These are phyloP conservation scores for Sequoia sempervirens DNA, from an alignment of 75 land plant species.

Conservation along the genomic window DNA sequence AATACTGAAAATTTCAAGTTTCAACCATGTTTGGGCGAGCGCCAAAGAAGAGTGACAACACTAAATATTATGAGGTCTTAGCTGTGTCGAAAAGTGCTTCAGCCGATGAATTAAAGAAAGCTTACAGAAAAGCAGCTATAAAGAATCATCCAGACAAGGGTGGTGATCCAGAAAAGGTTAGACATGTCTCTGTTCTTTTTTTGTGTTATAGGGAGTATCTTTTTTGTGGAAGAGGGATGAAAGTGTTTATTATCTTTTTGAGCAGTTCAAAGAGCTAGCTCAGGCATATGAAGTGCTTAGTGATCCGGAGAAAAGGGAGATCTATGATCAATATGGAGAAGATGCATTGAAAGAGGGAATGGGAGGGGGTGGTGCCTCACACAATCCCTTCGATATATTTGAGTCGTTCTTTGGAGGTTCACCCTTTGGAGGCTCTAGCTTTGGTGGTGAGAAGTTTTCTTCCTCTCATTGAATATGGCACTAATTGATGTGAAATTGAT, in stretches of 20 bases:
- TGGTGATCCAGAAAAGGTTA: constrained; percentile 90
- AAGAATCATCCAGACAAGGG: constrained; percentile 95
- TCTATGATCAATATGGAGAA: constrained; percentile 78
- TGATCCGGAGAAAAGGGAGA: constrained; percentile 65
- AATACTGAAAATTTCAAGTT: neutral
- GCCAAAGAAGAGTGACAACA: constrained; percentile 69
- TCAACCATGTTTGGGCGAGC: constrained; percentile 73
- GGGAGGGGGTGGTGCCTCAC: constrained; percentile 56
- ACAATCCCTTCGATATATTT: constrained; percentile 72
- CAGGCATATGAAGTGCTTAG: constrained; percentile 77
- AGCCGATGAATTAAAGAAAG: constrained; percentile 79
- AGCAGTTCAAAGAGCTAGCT: constrained; percentile 66
- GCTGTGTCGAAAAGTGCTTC: constrained; percentile 67
- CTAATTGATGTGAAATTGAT: neutral
- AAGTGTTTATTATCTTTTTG: neutral
- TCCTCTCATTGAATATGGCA: neutral
- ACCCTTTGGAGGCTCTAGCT: constrained; percentile 22
- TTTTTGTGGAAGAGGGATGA: neutral
- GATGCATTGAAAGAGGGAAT: constrained; percentile 80
- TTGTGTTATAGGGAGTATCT: neutral
- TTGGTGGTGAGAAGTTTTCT: constrained; percentile 37
- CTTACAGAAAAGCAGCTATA: constrained; percentile 75
- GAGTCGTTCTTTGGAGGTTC: constrained; percentile 63
- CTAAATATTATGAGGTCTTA: constrained; percentile 74
- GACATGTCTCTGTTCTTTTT: neutral